A percentile compares a stretch with the other conserved stretches of the same genome.
Evolutionary conservation across 2,329 filamentous ascomycete species (phyloP).

Genomic region (Pestalotiopsis sp.): DNA sequence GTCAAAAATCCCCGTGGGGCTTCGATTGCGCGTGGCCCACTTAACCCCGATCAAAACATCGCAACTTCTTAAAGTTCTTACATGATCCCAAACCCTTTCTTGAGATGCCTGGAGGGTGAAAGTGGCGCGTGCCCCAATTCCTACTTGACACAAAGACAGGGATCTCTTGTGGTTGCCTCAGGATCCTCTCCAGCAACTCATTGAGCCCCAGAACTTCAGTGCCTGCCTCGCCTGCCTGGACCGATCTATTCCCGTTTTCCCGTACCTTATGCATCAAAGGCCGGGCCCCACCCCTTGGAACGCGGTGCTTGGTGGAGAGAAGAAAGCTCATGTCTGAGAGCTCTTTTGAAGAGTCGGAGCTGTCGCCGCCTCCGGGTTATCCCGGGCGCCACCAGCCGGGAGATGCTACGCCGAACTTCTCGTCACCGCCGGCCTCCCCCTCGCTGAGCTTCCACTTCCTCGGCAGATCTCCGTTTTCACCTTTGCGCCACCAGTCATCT

Average conservation of each 20-base stretch:
- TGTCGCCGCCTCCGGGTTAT: slow-evolving; percentile 20
- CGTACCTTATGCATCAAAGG: neutral
- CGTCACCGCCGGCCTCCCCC: slow-evolving; percentile 24
- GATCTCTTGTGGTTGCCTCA: neutral
- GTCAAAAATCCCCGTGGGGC: neutral
- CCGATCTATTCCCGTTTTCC: neutral
- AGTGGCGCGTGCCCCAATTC: neutral
- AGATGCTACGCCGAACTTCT: slow-evolving; percentile 20
- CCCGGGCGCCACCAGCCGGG: slow-evolving; percentile 17
- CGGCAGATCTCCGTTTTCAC: slow-evolving; percentile 28
- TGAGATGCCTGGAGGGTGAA: neutral
- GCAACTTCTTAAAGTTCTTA: neutral
- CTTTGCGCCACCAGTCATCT: slow-evolving; percentile 22
- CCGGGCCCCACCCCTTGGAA: neutral
- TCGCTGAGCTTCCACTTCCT: slow-evolving; percentile 25
- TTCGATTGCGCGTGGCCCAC: neutral
- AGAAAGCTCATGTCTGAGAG: slow-evolving; percentile 5
- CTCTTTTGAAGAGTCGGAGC: slow-evolving; percentile 10
- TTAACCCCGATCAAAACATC: neutral
- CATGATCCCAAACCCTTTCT: neutral
- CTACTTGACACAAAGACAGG: neutral
- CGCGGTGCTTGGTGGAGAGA: neutral
- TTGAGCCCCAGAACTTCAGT: neutral
- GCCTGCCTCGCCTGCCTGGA: neutral
- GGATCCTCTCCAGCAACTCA: neutral